phyloP scores from a whole-genome alignment of 2,329 filamentous ascomycete species.

The Trichoderma koningiopsis region DNA sequence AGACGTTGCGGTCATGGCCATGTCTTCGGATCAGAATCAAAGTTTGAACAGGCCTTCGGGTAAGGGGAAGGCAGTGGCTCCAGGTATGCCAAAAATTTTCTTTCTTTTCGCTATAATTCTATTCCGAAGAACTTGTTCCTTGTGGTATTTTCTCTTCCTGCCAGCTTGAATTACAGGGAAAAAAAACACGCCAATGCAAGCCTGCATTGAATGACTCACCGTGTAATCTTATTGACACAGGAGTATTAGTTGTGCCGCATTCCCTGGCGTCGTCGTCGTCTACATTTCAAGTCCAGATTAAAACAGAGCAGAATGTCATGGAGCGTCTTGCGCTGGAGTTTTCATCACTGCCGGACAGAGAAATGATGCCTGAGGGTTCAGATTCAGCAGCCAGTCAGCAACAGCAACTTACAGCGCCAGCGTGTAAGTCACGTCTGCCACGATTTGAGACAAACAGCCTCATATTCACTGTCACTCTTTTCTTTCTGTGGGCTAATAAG shows the following conservation, averaged over 20 bases:
- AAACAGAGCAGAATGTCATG: slow-evolving; percentile 34
- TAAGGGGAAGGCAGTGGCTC: not conserved
- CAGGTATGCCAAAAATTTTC: not conserved
- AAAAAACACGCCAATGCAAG: not conserved
- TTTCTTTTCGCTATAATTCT: not conserved
- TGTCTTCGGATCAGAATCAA: not conserved
- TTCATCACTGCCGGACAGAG: slow-evolving; percentile 34
- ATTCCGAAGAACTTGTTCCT: not conserved
- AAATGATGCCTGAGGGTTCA: slow-evolving; percentile 21
- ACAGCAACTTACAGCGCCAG: not conserved
- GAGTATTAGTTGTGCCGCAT: not conserved
- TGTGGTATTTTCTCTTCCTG: too few relatives aligned
- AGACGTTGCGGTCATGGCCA: not conserved
- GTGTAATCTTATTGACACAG: not conserved
- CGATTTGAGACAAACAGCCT: not conserved
- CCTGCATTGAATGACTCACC: not conserved
- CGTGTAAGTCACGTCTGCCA: slow-evolving; percentile 1
- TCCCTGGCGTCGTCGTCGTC: not conserved
- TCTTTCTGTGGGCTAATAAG: not conserved
- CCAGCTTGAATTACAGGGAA: too few relatives aligned
- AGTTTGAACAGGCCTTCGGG: not conserved
- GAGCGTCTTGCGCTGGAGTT: slow-evolving; percentile 33
- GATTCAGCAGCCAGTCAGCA: not conserved
- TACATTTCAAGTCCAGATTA: slow-evolving; percentile 22
- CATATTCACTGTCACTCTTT: too few relatives aligned